Evolutionary conservation across 345 rosid species (phyloP).

Genomic region (rapeseed (Brassica napus)): DNA sequence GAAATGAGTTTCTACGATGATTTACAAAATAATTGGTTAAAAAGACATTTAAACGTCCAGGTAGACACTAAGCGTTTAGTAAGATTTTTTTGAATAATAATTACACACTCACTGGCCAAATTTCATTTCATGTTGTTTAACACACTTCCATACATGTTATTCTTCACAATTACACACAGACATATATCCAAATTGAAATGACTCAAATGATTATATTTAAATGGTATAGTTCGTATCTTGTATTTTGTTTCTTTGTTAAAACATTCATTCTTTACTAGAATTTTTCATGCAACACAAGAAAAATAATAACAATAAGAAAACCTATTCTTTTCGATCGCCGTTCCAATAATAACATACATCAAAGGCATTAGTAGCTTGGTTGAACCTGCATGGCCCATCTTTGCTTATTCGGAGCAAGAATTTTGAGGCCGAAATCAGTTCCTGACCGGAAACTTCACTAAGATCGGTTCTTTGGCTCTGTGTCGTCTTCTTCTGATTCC

Average conservation of each 20-base stretch:
- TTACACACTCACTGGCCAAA: neutral
- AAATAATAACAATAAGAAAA: neutral
- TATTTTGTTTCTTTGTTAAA: neutral
- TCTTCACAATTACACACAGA: neutral
- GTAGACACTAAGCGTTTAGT: neutral
- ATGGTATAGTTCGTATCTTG: neutral
- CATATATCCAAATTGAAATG: neutral
- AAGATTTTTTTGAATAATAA: neutral
- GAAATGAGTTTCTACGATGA: neutral
- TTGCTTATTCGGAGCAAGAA: neutral
- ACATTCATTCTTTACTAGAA: neutral
- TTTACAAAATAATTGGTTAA: neutral
- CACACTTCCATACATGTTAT: neutral
- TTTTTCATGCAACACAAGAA: neutral
- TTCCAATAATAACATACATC: neutral
- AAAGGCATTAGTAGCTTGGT: neutral
- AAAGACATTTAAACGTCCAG: neutral
- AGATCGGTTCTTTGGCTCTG: slow-evolving; percentile 60
- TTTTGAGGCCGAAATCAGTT: neutral
- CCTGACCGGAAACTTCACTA: neutral
- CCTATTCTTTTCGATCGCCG: neutral
- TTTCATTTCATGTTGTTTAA: neutral
- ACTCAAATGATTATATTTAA: neutral
- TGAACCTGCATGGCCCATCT: neutral
- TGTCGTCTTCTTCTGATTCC: slow-evolving; percentile 73